phyloP scores from a whole-genome alignment of 2,329 filamentous ascomycete species.

The Fusarium torulosum region DNA sequence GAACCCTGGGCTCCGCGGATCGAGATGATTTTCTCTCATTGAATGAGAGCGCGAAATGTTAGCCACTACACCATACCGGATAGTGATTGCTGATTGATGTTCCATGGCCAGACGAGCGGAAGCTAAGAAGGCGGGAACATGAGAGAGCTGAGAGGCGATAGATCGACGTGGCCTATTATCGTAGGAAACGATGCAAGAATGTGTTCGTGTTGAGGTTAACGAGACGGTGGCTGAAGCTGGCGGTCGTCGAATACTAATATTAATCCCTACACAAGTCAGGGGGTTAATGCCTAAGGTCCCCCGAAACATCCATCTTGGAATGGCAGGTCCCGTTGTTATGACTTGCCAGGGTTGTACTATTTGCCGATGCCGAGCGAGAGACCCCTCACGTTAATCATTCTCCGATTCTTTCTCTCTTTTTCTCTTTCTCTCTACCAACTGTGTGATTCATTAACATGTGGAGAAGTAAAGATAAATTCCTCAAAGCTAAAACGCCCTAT shows the following conservation, averaged over 20 bases:
- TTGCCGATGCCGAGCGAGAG: neutral
- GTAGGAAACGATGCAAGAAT: neutral
- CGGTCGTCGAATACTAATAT: neutral
- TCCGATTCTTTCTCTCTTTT: neutral
- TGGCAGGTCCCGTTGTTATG: neutral
- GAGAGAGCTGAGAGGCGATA: neutral
- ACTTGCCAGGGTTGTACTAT: neutral
- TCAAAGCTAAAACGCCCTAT: too few species aligned
- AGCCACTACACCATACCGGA: constrained; percentile 53
- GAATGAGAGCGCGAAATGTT: constrained; percentile 52
- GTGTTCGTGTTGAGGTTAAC: neutral
- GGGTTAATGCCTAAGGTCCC: neutral
- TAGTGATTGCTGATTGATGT: neutral
- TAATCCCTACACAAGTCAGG: too few species aligned
- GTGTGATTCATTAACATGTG: too few species aligned
- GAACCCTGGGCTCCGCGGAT: neutral
- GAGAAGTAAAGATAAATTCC: too few species aligned
- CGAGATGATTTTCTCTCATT: constrained; percentile 1
- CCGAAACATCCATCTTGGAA: neutral
- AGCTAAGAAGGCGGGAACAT: neutral
- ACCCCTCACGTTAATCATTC: neutral
- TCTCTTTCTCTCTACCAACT: neutral
- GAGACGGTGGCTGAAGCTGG: neutral
- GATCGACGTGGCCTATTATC: neutral
- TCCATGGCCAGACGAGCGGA: too few species aligned